Evolutionary conservation across 2,329 filamentous ascomycete species (phyloP).

Genomic region (Penicillium aurantiogriseum): DNA sequence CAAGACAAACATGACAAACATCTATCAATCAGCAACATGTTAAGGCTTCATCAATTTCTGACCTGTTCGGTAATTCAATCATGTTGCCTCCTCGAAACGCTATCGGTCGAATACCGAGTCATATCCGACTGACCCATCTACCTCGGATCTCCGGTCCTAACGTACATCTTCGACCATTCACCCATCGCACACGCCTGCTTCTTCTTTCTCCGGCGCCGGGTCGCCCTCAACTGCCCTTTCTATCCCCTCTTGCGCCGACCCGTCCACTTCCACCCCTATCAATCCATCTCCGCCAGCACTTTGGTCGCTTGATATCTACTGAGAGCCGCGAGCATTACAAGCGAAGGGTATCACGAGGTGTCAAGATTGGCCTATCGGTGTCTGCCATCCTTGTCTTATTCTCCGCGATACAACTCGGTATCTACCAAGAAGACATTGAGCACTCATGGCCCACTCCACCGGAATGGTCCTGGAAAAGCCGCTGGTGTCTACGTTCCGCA

Average conservation of each 20-base stretch:
- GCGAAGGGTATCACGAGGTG: conserved; percentile 58
- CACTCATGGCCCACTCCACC: conserved; percentile 73
- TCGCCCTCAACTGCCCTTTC: conserved; percentile 65
- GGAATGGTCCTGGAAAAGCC: conserved; percentile 73
- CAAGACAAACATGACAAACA: conserved; percentile 6
- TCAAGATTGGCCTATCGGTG: conserved; percentile 68
- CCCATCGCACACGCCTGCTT: conserved; percentile 55
- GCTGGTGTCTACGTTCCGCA: conserved; percentile 66
- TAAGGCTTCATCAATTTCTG: conserved; percentile 1
- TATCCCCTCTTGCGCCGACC: conserved; percentile 54
- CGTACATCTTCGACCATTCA: conserved; percentile 53
- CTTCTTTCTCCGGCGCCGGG: conserved; percentile 50
- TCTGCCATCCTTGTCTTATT: conserved; percentile 64
- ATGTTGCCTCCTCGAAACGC: conserved; percentile 38
- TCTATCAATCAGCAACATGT: background rate
- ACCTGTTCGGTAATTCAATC: conserved; percentile 1
- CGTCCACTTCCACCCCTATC: conserved; percentile 52
- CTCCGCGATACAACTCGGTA: conserved; percentile 61
- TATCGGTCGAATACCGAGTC: conserved; percentile 41
- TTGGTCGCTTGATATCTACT: conserved; percentile 74
- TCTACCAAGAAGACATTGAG: conserved; percentile 74
- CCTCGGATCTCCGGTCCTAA: conserved; percentile 26
- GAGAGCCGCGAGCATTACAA: conserved; percentile 58
- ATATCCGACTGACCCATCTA: conserved; percentile 38
- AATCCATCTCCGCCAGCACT: conserved; percentile 52